Percentiles rank a stretch among this genome's conserved stretches.
Evolutionary conservation across 1,284 basidiomycete species (phyloP).

Genomic region (Salmacisia buchloeana): DNA sequence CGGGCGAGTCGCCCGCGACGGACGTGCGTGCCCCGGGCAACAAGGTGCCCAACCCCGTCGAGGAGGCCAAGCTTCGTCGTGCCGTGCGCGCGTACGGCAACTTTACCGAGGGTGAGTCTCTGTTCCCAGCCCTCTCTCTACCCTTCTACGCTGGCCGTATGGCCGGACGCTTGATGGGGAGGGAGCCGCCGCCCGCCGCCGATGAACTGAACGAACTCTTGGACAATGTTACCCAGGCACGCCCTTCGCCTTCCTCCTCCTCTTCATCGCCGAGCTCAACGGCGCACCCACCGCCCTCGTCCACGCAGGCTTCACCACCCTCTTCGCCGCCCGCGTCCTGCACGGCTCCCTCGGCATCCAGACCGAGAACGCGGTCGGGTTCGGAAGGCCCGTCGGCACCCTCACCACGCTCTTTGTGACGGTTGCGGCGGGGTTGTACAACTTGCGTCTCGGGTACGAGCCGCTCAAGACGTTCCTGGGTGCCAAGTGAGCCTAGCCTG

Average conservation of each 20-base stretch:
- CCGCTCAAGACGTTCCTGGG: conserved; percentile 49
- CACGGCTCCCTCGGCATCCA: conserved; percentile 37
- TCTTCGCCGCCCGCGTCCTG: conserved; percentile 41
- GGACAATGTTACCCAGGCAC: conserved; percentile 12
- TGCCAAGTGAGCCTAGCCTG: conserved; percentile 47
- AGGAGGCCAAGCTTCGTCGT: conserved; percentile 32
- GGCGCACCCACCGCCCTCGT: conserved; percentile 48
- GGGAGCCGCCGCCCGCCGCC: background rate
- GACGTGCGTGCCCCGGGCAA: conserved; percentile 13
- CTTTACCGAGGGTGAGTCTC: conserved; percentile 30
- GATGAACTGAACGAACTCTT: background rate
- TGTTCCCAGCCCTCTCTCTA: background rate
- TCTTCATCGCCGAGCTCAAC: conserved; percentile 51
- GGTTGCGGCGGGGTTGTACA: conserved; percentile 42
- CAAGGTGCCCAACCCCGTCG: conserved; percentile 17
- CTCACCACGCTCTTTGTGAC: conserved; percentile 34
- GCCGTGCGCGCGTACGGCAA: conserved; percentile 45
- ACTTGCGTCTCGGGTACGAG: conserved; percentile 48
- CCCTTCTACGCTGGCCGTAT: background rate
- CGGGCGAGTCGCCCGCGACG: conserved; percentile 21
- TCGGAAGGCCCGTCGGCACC: conserved; percentile 31
- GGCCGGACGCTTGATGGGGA: no score
- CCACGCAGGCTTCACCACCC: conserved; percentile 44
- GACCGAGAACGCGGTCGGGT: conserved; percentile 14
- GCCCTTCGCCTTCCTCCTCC: conserved; percentile 45